Evolutionary conservation across 2,329 filamentous ascomycete species (phyloP), one percentile per base, ranked within the genome.

Genomic region (Apiospora pterosperma): DNA sequence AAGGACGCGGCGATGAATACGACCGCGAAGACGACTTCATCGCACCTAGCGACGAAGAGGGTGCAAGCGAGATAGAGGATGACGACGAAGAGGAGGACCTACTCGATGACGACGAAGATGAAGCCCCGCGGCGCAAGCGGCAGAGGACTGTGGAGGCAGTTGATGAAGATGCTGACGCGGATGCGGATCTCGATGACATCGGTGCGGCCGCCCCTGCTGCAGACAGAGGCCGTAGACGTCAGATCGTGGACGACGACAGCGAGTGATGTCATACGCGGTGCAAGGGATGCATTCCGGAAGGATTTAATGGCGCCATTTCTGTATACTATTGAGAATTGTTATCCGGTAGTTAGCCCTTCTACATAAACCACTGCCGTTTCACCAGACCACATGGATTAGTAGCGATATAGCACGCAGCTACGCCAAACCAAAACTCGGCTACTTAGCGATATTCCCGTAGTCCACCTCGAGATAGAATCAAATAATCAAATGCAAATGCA

Each of bases 21-120:
- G 91, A 94, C 67, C 84, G 90, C 73, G 90, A 90, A 38, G 92
- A 95, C 72, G 92, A 90, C 64, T 95, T 95, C 74, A 85, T 95
- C 64, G 92, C 90, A 4, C 83, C 83, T 4, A 93, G 90, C 71
- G 91, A 93, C 69, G 90, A 92, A 65, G 92, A 93, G 48, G 76
- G 77, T 63, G 75, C 78, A 48, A 72, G 71, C n/a, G 87, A 86
- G 44, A 79, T 82, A 65, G 87, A 85, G 36, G 86, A 82, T 3
- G 87, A 84, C 1, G 88, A 89, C 23, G 88, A 91, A 1, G 87
- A 88, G 42, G 87, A 88, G 63, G 86, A 85, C 28, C 68, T 85
- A 4, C 70, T 84, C 41, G 82, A 85, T n/a, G 83, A 86, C 10
- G 83, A 84, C 11, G 82, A 81, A 25, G 80, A 81, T 6, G 77